Evolutionary conservation across 78 protist species (phyloP).

Genomic region (Salpingoeca rosetta): DNA sequence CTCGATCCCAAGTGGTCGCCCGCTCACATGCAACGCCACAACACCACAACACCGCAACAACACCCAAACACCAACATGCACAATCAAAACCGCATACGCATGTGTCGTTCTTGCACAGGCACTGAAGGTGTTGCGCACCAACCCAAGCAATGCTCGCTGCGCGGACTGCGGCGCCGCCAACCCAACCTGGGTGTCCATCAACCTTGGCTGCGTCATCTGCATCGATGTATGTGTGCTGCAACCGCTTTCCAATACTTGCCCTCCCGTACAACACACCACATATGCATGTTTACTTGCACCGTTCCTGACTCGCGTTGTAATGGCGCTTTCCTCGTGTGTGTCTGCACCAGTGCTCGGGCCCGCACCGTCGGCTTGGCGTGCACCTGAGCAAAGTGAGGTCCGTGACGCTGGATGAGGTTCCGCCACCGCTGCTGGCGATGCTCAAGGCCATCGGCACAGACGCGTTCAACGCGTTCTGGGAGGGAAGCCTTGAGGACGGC

Average conservation of each 20-base stretch:
- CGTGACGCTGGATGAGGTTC: background rate
- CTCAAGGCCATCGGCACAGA: background rate
- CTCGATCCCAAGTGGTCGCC: too few relatives aligned
- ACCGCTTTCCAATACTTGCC: too few relatives aligned
- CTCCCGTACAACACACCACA: too few relatives aligned
- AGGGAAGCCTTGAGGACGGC: background rate
- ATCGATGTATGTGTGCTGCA: background rate
- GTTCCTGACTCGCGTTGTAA: too few relatives aligned
- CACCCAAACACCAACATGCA: too few relatives aligned
- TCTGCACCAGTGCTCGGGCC: background rate
- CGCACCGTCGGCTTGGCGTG: background rate
- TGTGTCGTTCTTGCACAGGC: background rate
- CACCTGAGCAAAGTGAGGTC: background rate
- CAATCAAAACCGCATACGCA: too few relatives aligned
- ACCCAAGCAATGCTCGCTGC: background rate
- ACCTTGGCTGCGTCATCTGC: background rate
- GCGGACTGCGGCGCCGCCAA: background rate
- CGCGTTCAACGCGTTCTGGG: background rate
- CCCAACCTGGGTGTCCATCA: background rate
- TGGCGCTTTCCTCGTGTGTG: too few relatives aligned
- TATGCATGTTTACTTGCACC: too few relatives aligned
- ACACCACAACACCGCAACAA: too few relatives aligned
- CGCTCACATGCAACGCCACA: too few relatives aligned
- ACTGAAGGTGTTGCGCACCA: background rate
- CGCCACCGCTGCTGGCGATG: background rate